These are phyloP conservation scores for Mortierella claussenii DNA, from an alignment of 192 early-diverging fungal species.

Conservation along the genomic window DNA sequence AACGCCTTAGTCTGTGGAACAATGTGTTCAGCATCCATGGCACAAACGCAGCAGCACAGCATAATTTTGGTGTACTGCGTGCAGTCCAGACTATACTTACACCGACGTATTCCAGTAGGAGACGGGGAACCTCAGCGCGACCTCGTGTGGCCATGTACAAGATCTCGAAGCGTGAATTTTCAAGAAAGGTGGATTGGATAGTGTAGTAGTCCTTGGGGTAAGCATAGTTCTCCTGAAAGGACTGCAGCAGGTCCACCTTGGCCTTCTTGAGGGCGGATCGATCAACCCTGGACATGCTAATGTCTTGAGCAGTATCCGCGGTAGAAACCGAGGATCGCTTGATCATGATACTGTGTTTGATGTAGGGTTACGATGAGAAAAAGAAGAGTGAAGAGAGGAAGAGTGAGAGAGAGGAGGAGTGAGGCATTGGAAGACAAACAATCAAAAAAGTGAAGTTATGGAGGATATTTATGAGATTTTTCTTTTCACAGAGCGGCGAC, in stretches of 20 bases:
- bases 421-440: no score
- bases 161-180: constrained; percentile 42
- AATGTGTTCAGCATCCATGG: no score
- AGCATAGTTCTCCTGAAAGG: background rate
- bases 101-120: constrained; percentile 36
- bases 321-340: constrained; percentile 21
- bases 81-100: constrained; percentile 32
- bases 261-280: constrained; percentile 10
- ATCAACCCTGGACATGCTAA: constrained; percentile 19
- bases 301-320: background rate
- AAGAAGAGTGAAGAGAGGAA: background rate
- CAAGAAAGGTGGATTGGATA: constrained; percentile 23
- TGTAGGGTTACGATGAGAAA: background rate
- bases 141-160: constrained; percentile 40
- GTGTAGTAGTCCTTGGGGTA: constrained; percentile 32
- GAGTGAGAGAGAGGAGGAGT: background rate
- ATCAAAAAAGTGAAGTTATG: background rate
- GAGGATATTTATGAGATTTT: background rate
- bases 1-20: no score
- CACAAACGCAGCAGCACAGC: no score
- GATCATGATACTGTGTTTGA: constrained; percentile 16
- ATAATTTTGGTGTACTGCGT: no score
- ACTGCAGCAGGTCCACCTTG: constrained; percentile 1
- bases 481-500: background rate
- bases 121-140: constrained; percentile 25